Evolutionary conservation across 176 grass and related monocot species (phyloP), one percentile per base, ranked within the genome.

Genomic region (Lolium multiflorum): DNA sequence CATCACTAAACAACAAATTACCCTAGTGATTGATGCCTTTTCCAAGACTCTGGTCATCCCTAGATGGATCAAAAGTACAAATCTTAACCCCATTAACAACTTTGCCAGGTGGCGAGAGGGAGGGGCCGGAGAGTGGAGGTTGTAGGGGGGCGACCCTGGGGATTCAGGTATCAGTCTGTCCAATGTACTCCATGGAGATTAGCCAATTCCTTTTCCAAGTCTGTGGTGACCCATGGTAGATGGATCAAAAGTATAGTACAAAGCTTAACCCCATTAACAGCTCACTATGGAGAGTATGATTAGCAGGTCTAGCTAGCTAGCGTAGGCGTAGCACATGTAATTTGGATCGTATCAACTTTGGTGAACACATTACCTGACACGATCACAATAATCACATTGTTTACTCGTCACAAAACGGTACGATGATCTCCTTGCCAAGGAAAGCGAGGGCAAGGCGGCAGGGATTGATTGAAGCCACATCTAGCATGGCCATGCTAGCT

Each of bases 1-100:
- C 71, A 28, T 61, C 62, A 71, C 71, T 85, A 90, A 82, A 69
- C n/a, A 90, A 76, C 77, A n/a, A 60, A 78, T 82, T 77, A 77
- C 51, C 58, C 25, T 41, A 68, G 84, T 56, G n/a, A n/a, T n/a
- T n/a, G n/a, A n/a, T n/a, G n/a, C n/a, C n/a, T n/a, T n/a, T n/a
- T n/a, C n/a, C n/a, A n/a, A n/a, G n/a, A n/a, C n/a, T n/a, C n/a
- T n/a, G n/a, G n/a, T n/a, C n/a, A n/a, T n/a, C n/a, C n/a, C n/a
- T n/a, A n/a, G n/a, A n/a, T n/a, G n/a, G n/a, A n/a, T n/a, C n/a
- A n/a, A n/a, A n/a, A n/a, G n/a, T n/a, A n/a, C n/a, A n/a, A n/a
- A n/a, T n/a, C n/a, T n/a, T n/a, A n/a, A n/a, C n/a, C n/a, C n/a
- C n/a, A n/a, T n/a, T n/a, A n/a, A n/a, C n/a, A n/a, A n/a, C n/a